These are phyloP conservation scores for Physcia stellaris DNA, from an alignment of 495 filamentous ascomycete genomes.

Conservation along the genomic window DNA sequence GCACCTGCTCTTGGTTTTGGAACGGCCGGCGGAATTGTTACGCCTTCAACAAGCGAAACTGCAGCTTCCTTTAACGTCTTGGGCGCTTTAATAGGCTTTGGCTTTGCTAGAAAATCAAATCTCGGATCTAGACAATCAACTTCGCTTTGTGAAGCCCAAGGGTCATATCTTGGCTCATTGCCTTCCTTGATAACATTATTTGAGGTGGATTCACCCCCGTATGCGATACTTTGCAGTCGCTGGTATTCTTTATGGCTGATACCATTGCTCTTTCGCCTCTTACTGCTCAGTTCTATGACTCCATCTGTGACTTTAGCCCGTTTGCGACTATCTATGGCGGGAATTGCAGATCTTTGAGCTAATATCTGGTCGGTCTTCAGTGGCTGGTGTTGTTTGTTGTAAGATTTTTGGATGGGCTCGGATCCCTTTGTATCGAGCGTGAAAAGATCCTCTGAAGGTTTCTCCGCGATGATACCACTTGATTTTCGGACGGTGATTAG, in stretches of 20 bases:
- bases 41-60: constrained; percentile 63
- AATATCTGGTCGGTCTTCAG: constrained; percentile 88
- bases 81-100: constrained; percentile 55
- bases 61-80: constrained; percentile 62
- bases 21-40: constrained; percentile 66
- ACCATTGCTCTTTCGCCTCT: constrained; percentile 60
- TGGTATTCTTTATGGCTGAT: constrained; percentile 68
- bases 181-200: constrained; percentile 38
- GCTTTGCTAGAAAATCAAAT: constrained; percentile 48
- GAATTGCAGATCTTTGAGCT: constrained; percentile 64
- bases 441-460: constrained; percentile 68
- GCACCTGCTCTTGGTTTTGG: constrained; percentile 61
- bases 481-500: constrained; percentile 17
- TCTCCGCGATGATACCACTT: constrained; percentile 74
- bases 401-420: constrained; percentile 41
- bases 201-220: constrained; percentile 47
- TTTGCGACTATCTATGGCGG: constrained; percentile 63
- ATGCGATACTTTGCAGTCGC: constrained; percentile 62
- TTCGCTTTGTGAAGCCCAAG: constrained; percentile 46
- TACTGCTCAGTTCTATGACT: constrained; percentile 49
- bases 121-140: constrained; percentile 35
- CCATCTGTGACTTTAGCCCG: constrained; percentile 49
- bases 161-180: constrained; percentile 51
- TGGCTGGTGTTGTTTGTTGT: constrained; percentile 52
- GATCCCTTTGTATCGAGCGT: constrained; percentile 64